Percentiles rank a stretch among this genome's conserved stretches.
phyloP scores from a whole-genome alignment of 768 basidiomycete genomes.

The Pilatotrama ljubarskyi region DNA sequence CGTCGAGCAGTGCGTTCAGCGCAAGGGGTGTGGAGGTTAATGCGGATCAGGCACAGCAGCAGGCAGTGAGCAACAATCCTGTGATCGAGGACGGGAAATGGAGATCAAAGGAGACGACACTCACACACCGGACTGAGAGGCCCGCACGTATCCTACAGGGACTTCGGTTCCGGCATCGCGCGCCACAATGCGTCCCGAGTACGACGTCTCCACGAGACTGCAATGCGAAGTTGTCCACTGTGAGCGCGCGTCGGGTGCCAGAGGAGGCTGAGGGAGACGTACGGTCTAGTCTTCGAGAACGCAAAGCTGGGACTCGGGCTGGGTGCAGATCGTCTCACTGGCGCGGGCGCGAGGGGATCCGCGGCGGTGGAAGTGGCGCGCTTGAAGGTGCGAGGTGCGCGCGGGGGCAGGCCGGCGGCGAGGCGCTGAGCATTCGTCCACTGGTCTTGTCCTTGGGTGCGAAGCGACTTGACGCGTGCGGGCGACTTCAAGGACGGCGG shows the following conservation, averaged over 20 bases:
- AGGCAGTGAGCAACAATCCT: conserved; percentile 3
- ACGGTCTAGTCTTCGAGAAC: not conserved
- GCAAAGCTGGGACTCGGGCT: conserved; percentile 14
- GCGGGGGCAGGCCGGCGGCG: conserved; percentile 20
- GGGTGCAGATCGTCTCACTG: conserved; percentile 11
- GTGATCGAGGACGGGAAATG: not conserved
- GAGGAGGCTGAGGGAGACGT: not conserved
- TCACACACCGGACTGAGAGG: conserved; percentile 18
- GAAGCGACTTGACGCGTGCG: not conserved
- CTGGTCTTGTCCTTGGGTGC: not conserved
- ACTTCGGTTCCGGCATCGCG: not conserved
- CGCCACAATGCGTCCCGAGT: conserved; percentile 11
- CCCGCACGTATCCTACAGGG: conserved; percentile 10
- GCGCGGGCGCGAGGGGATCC: conserved; percentile 1
- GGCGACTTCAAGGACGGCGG: not conserved
- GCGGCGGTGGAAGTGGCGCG: conserved; percentile 11
- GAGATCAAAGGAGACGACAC: not conserved
- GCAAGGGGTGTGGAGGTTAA: not conserved
- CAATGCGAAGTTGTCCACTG: not conserved
- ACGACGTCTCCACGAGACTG: not conserved
- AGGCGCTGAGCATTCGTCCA: conserved; percentile 22
- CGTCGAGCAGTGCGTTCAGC: not conserved
- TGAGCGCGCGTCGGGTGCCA: not conserved
- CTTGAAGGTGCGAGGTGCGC: conserved; percentile 10
- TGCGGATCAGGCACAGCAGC: conserved; percentile 14